Evolutionary conservation across 192 early-diverging fungal genomes (phyloP).

Genomic region (Gryganskiella cystojenkinii): DNA sequence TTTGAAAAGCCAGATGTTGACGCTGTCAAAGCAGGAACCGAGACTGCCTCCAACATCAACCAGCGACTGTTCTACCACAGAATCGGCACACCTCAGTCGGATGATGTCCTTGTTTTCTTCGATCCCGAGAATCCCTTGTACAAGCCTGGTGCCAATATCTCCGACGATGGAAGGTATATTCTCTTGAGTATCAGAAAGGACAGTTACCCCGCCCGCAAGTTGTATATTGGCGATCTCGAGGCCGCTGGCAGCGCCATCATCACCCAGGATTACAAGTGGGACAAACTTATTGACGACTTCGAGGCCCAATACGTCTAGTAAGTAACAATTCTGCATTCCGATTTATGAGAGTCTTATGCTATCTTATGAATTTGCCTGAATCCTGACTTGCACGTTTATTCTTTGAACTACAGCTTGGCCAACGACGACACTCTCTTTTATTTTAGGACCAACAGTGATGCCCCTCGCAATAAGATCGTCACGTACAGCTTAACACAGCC

Average conservation of each 20-base stretch:
- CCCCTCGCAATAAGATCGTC: slow-evolving; percentile 67
- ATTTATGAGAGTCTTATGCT: too few species aligned
- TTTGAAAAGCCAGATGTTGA: slow-evolving; percentile 11
- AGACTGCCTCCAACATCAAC: slow-evolving; percentile 15
- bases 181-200: slow-evolving; percentile 53
- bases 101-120: slow-evolving; percentile 66
- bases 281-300: slow-evolving; percentile 61
- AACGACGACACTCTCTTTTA: slow-evolving; percentile 67
- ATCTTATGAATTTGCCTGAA: too few species aligned
- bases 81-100: slow-evolving; percentile 61
- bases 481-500: slow-evolving; percentile 65
- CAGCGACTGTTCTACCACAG: slow-evolving; percentile 53
- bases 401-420: slow-evolving; percentile 44
- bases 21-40: slow-evolving; percentile 1
- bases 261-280: slow-evolving; percentile 39
- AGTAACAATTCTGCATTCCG: background rate
- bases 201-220: slow-evolving; percentile 57
- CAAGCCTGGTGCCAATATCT: slow-evolving; percentile 26
- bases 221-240: slow-evolving; percentile 51
- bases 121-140: slow-evolving; percentile 58
- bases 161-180: slow-evolving; percentile 68
- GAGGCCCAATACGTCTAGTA: slow-evolving; percentile 52
- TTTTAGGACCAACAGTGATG: slow-evolving; percentile 66
- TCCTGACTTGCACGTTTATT: background rate
- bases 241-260: slow-evolving; percentile 15